phyloP scores from a whole-genome alignment of 305 asterid genomes.

The Plantago lanceolata region DNA sequence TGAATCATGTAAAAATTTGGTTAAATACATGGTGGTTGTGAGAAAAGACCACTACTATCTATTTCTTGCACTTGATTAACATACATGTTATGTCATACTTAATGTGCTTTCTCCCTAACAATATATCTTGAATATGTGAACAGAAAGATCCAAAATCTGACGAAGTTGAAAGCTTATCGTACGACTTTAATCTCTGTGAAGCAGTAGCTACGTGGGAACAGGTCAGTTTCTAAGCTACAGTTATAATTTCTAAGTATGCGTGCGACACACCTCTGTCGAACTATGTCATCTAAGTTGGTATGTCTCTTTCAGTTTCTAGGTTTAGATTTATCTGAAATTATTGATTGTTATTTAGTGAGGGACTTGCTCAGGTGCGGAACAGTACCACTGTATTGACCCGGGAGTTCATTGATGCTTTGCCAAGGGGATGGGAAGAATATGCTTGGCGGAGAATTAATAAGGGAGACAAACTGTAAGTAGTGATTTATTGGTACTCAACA shows the following conservation, averaged over 20 bases:
- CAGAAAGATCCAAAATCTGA: conserved; percentile 97
- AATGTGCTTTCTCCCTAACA: conserved; percentile 24
- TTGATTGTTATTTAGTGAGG: conserved; percentile 71
- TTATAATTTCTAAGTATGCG: conserved; percentile 10
- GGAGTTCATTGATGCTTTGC: conserved; percentile 89
- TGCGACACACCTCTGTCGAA: neutral
- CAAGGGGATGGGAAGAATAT: conserved; percentile 97
- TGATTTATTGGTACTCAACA: conserved; percentile 5
- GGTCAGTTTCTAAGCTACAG: conserved; percentile 51
- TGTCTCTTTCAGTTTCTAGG: conserved; percentile 11
- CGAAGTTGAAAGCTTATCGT: conserved; percentile 78
- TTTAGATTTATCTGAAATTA: conserved; percentile 35
- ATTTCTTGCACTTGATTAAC: neutral
- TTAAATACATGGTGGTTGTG: neutral
- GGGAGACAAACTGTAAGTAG: conserved; percentile 74
- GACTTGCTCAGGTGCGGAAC: conserved; percentile 87
- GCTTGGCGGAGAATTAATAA: conserved; percentile 96
- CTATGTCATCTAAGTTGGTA: conserved; percentile 10
- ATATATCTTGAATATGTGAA: conserved; percentile 24
- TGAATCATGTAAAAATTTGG: neutral
- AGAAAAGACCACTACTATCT: neutral
- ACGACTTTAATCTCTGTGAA: conserved; percentile 72
- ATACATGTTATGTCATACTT: conserved; percentile 2
- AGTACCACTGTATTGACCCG: conserved; percentile 82
- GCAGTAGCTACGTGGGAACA: conserved; percentile 99